Conservation (phyloP, 1,284 basidiomycete species). For the Pyrrhoderma lamaoense region DNA sequence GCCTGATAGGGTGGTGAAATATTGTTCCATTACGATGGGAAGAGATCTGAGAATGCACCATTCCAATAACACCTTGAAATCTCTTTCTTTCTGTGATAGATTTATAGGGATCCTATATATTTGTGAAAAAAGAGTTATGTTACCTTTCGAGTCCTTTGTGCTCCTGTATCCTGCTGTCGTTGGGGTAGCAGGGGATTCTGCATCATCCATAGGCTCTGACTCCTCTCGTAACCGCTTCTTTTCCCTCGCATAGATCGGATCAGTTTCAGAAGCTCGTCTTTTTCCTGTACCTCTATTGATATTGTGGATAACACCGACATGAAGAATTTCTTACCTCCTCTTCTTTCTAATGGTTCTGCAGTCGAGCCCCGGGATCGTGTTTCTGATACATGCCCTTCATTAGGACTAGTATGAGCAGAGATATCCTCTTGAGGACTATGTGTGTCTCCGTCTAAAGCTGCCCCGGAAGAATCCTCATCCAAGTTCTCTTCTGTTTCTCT, state of each 20-base stretch:
- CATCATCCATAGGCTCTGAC: constrained; percentile 58
- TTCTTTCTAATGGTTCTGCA: constrained; percentile 4
- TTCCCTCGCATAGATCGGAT: constrained; percentile 47
- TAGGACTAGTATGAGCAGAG: too few species aligned
- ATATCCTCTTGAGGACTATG: not conserved
- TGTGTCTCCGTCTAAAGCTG: constrained; percentile 20
- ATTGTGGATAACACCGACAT: not conserved
- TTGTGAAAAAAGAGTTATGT: constrained; percentile 23
- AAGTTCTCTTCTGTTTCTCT: constrained; percentile 16
- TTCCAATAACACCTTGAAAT: constrained; percentile 73
- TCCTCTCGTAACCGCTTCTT: constrained; percentile 62
- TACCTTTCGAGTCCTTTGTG: constrained; percentile 8
- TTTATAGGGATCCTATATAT: constrained; percentile 31
- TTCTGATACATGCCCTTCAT: constrained; percentile 1
- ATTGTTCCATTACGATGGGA: constrained; percentile 82
- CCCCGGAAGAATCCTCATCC: constrained; percentile 10
- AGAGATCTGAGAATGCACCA: constrained; percentile 76
- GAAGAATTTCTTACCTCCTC: constrained; percentile 10
- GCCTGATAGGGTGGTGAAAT: constrained; percentile 86
- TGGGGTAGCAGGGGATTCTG: constrained; percentile 36
- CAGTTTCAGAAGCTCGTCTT: constrained; percentile 54
- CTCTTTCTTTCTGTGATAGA: constrained; percentile 50
- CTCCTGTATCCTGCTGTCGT: constrained; percentile 9
- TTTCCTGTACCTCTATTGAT: constrained; percentile 40
- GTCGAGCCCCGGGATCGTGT: constrained; percentile 10